A percentile compares a stretch with the other conserved stretches of the same genome.
phyloP scores from a whole-genome alignment of 768 basidiomycete species.

The Agrocybe pediades region DNA sequence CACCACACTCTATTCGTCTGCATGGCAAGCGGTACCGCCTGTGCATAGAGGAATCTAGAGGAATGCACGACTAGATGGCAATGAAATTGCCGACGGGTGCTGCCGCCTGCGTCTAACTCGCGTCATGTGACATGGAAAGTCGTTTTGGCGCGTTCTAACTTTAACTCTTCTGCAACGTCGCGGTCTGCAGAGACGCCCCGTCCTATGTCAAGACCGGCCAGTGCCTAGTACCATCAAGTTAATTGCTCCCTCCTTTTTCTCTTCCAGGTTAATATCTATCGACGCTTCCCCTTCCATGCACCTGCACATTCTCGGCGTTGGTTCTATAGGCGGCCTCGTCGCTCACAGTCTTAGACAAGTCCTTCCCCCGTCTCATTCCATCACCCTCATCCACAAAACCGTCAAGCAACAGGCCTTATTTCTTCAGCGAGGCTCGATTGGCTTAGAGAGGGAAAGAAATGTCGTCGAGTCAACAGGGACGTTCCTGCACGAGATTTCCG shows the following conservation, averaged over 20 bases:
- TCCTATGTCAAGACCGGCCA: not conserved
- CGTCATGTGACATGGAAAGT: slow-evolving; percentile 1
- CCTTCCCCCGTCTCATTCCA: slow-evolving; percentile 49
- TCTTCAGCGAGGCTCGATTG: slow-evolving; percentile 36
- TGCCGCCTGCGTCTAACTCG: not conserved
- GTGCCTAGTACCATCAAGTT: not conserved
- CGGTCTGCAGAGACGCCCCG: too few species aligned
- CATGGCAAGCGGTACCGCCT: too few species aligned
- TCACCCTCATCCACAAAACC: slow-evolving; percentile 73
- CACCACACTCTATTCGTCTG: too few species aligned
- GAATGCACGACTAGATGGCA: too few species aligned
- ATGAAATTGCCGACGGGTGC: not conserved
- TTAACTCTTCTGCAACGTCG: too few species aligned
- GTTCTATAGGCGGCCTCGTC: slow-evolving; percentile 81
- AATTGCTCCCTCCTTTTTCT: not conserved
- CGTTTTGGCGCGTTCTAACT: not conserved
- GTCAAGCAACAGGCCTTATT: slow-evolving; percentile 37
- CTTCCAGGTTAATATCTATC: not conserved
- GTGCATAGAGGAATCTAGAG: too few species aligned
- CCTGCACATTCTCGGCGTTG: slow-evolving; percentile 78
- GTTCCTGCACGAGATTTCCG: slow-evolving; percentile 54
- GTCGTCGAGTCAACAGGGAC: slow-evolving; percentile 36
- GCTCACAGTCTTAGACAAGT: slow-evolving; percentile 74
- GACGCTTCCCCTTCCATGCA: slow-evolving; percentile 50
- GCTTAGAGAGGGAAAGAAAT: slow-evolving; percentile 52